Evolutionary conservation across 192 early-diverging fungal species (phyloP).

Genomic region (Jimgerdemannia lactiflua): DNA sequence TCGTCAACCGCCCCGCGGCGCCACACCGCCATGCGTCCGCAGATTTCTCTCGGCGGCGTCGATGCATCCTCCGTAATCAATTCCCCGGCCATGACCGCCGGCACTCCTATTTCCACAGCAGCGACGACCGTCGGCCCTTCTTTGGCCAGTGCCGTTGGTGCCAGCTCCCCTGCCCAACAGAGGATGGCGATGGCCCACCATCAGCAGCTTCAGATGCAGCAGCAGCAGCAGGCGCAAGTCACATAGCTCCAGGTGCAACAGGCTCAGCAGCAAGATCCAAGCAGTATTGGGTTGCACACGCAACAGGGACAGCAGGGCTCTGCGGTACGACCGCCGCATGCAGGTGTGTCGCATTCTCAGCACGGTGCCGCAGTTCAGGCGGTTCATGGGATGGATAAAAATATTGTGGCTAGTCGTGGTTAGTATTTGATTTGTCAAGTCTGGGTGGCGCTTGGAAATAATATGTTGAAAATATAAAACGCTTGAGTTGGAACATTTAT

Average conservation of each 20-base stretch:
- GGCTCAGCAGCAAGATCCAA: not conserved
- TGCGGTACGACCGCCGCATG: not conserved
- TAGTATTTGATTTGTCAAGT: not conserved
- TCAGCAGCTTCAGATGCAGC: not conserved
- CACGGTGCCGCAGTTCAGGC: constrained; percentile 25
- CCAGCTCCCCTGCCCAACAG: not conserved
- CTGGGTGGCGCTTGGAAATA: not conserved
- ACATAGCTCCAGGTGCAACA: not conserved
- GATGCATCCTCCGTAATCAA: not conserved
- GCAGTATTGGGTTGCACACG: constrained; percentile 7
- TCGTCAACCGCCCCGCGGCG: not conserved
- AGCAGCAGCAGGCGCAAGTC: not conserved
- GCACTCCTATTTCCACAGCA: not conserved
- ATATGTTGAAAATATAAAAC: not conserved
- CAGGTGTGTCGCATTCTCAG: constrained; percentile 13
- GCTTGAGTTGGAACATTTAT: not conserved
- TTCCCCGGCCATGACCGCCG: not conserved
- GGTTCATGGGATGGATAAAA: constrained; percentile 36
- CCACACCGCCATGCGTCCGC: not conserved
- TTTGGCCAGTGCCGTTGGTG: not conserved
- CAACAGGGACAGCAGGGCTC: constrained; percentile 11
- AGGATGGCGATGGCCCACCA: not conserved
- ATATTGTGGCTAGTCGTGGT: constrained; percentile 34
- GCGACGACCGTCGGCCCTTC: not conserved
- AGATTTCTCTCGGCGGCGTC: not conserved